phyloP scores from a whole-genome alignment of 441 rosid species.

The Biscutella laevigata region DNA sequence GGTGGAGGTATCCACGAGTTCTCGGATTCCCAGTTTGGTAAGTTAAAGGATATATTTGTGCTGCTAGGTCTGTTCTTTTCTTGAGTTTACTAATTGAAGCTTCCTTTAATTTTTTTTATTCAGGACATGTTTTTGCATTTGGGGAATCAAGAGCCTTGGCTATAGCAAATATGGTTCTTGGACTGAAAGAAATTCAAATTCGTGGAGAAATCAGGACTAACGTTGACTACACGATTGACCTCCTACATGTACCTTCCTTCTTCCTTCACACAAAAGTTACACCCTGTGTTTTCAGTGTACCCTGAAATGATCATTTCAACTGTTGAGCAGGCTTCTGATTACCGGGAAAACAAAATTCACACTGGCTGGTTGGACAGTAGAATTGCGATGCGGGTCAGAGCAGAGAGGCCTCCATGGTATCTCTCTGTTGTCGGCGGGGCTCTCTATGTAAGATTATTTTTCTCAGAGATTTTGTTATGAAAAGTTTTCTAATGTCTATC shows the following conservation, averaged over 20 bases:
- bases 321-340: constrained; percentile 77
- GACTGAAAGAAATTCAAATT: constrained; percentile 98
- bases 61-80: constrained; percentile 17
- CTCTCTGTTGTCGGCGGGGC: constrained; percentile 99
- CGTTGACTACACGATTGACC: constrained; percentile 96
- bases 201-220: constrained; percentile 98
- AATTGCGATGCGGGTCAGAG: constrained; percentile 99
- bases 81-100: constrained; percentile 19
- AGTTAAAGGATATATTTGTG: constrained; percentile 24
- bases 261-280: constrained; percentile 11
- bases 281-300: constrained; percentile 3
- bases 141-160: constrained; percentile 99
- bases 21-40: constrained; percentile 99
- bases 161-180: constrained; percentile 99
- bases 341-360: constrained; percentile 93
- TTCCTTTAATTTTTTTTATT: background rate
- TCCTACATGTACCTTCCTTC: constrained; percentile 69
- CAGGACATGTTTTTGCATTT: constrained; percentile 97
- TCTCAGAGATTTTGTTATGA: constrained; percentile 9
- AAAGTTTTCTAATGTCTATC: background rate
- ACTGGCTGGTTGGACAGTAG: constrained; percentile 99
- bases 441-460: constrained; percentile 61
- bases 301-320: constrained; percentile 21
- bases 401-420: constrained; percentile 99
- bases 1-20: constrained; percentile 99